Evolutionary conservation across 108 stramenopile genomes (phyloP), one percentile per base, ranked within the genome.

Genomic region (Pelagomonas calceolata): DNA sequence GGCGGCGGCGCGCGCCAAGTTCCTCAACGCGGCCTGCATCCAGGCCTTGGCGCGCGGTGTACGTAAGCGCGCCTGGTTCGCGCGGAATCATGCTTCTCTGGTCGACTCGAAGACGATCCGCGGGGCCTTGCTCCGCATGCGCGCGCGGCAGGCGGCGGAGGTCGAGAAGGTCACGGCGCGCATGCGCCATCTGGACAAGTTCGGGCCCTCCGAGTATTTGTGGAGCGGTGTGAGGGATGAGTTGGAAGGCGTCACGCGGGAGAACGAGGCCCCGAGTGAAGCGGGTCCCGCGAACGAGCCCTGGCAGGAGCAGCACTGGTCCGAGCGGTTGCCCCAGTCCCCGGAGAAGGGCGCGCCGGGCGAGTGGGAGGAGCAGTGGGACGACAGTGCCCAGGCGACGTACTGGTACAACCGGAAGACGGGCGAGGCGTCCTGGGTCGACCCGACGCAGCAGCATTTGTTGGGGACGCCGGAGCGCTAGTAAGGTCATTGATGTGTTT

Each of bases 321-420:
- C n/a, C 26, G 5, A 10, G 34, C 60, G n/a, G 63, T 18, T 4
- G 70, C 31, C 5, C 30, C 32, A 4, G 16, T 12, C 36, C 7
- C 21, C 33, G 4, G 0, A 9, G 15, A 36, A 36, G 63, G 67
- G 73, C 21, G n/a, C 60, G 36, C 36, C 74, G 69, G 76, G 75
- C 26, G 63, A 79, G 37, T 82, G 81, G 81, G 74, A 66, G 36
- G 80, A 82, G 68, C 75, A 79, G 36, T 82, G 70, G 69, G 81
- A 82, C 43, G 81, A 82, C 18, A 36, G 30, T 29, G 80, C 74
- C 30, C 77, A 78, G 67, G 74, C 76, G 35, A 66, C 73, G 36
- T 82, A 82, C 60, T 82, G 78, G 39, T 82, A 82, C 75, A 80
- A 82, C 63, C n/a, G 36, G 3, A 70, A 34, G 37, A 82, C 77